Percentiles rank a stretch among this genome's conserved stretches.
phyloP scores from a whole-genome alignment of 192 early-diverging fungal species.

The Backusella morwellensis region DNA sequence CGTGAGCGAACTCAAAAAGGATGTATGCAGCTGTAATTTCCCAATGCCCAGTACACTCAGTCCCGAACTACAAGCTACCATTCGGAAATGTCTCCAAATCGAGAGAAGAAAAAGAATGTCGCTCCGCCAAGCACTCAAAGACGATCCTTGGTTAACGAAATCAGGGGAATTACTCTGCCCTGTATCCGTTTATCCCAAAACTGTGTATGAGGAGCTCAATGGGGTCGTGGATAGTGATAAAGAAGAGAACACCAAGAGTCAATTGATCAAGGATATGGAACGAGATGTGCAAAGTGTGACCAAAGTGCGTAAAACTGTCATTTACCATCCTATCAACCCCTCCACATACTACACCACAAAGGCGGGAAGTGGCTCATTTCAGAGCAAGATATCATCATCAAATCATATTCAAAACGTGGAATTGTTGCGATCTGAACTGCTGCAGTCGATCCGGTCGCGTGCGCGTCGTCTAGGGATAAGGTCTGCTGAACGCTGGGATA shows the following conservation, averaged over 20 bases:
- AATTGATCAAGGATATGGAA: constrained; percentile 22
- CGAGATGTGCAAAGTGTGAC: constrained; percentile 4
- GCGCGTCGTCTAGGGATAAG: constrained; percentile 14
- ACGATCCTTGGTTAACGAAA: constrained; percentile 49
- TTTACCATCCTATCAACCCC: constrained; percentile 32
- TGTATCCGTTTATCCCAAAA: neutral
- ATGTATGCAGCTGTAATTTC: constrained; percentile 40
- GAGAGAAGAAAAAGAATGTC: constrained; percentile 42
- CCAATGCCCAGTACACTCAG: constrained; percentile 43
- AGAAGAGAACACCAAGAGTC: constrained; percentile 10
- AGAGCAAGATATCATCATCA: neutral
- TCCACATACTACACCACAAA: constrained; percentile 32
- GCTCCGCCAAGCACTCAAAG: constrained; percentile 35
- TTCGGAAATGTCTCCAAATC: constrained; percentile 42
- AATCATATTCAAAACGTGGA: constrained; percentile 15
- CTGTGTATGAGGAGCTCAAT: constrained; percentile 9
- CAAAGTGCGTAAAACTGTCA: constrained; percentile 16
- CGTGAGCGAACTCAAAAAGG: constrained; percentile 51
- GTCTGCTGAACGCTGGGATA: constrained; percentile 20
- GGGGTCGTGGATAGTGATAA: neutral
- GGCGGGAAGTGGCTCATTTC: neutral
- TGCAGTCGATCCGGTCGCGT: constrained; percentile 20
- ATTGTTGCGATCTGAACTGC: constrained; percentile 10
- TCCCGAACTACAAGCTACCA: constrained; percentile 36
- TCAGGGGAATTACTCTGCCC: constrained; percentile 15